phyloP scores from a whole-genome alignment of 2,329 filamentous ascomycete species.

The Lachnellula subtilissima region DNA sequence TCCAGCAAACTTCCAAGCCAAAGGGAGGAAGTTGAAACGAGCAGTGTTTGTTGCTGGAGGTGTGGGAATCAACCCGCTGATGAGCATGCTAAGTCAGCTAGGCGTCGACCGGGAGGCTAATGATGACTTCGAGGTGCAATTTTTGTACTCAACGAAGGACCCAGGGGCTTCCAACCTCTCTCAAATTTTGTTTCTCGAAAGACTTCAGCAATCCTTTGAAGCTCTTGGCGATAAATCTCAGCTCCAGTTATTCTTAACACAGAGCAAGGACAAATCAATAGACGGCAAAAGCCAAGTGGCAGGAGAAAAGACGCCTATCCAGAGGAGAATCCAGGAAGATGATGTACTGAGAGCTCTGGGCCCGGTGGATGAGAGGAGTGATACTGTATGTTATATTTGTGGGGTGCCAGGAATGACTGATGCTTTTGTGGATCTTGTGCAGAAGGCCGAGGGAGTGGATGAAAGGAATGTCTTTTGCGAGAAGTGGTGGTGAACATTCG shows the following conservation, averaged over 20 bases:
- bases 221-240: slow-evolving; percentile 35
- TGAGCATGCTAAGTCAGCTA: slow-evolving; percentile 26
- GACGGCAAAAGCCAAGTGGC: no score
- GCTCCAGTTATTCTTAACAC: slow-evolving; percentile 42
- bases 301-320: slow-evolving; percentile 28
- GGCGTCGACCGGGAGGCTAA: neutral
- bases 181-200: slow-evolving; percentile 48
- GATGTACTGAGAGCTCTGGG: slow-evolving; percentile 41
- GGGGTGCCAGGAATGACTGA: slow-evolving; percentile 67
- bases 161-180: slow-evolving; percentile 22
- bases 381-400: slow-evolving; percentile 60
- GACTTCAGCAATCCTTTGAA: slow-evolving; percentile 41
- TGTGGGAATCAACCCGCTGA: slow-evolving; percentile 32
- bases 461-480: slow-evolving; percentile 50
- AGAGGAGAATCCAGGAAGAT: slow-evolving; percentile 36
- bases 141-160: slow-evolving; percentile 29
- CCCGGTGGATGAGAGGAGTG: slow-evolving; percentile 32
- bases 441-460: slow-evolving; percentile 38
- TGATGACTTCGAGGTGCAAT: slow-evolving; percentile 13
- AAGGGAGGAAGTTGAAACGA: slow-evolving; percentile 43
- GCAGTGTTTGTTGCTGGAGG: slow-evolving; percentile 59
- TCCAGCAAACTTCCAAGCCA: slow-evolving; percentile 38
- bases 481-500: slow-evolving; percentile 54
- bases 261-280: slow-evolving; percentile 10
- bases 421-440: slow-evolving; percentile 46